Percentiles rank a stretch among this genome's conserved stretches.
These are phyloP conservation scores for Podaxis rugospora DNA, from an alignment of 768 basidiomycete species.

Conservation along the genomic window DNA sequence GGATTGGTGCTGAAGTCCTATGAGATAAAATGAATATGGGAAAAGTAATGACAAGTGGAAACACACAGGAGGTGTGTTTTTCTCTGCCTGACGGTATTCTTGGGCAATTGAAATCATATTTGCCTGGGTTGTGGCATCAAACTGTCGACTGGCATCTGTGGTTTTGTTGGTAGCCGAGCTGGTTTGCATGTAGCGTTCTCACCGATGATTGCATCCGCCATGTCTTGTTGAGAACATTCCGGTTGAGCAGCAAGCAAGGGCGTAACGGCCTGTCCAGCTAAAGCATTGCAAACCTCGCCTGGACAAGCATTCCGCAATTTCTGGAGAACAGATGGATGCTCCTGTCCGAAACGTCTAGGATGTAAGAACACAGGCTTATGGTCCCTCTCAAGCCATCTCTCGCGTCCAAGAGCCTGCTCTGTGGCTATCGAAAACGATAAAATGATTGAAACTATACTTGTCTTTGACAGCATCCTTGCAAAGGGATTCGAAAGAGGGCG, in stretches of 20 bases:
- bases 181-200: slow-evolving; percentile 10
- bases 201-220: slow-evolving; percentile 56
- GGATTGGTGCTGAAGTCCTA: slow-evolving; percentile 54
- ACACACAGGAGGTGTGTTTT: slow-evolving; percentile 54
- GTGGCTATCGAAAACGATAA: slow-evolving; percentile 25
- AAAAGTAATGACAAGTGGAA: not conserved
- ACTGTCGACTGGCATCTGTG: slow-evolving; percentile 47
- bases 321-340: slow-evolving; percentile 42
- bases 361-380: slow-evolving; percentile 39
- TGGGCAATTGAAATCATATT: slow-evolving; percentile 49
- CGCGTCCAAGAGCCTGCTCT: slow-evolving; percentile 33
- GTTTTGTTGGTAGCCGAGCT: not conserved
- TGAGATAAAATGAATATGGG: not conserved
- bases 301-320: slow-evolving; percentile 44
- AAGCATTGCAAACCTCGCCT: slow-evolving; percentile 41
- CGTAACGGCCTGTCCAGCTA: slow-evolving; percentile 46
- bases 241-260: slow-evolving; percentile 48
- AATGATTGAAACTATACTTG: slow-evolving; percentile 20
- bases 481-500: slow-evolving; percentile 5
- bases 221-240: slow-evolving; percentile 54
- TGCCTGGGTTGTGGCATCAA: slow-evolving; percentile 43
- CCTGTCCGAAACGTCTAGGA: slow-evolving; percentile 51
- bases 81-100: slow-evolving; percentile 53
- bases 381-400: slow-evolving; percentile 45
- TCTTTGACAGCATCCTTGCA: slow-evolving; percentile 27